Evolutionary conservation across 805 yeast genomes (phyloP), one percentile per base, ranked within the genome.

Genomic region (Candida stauntonica): DNA sequence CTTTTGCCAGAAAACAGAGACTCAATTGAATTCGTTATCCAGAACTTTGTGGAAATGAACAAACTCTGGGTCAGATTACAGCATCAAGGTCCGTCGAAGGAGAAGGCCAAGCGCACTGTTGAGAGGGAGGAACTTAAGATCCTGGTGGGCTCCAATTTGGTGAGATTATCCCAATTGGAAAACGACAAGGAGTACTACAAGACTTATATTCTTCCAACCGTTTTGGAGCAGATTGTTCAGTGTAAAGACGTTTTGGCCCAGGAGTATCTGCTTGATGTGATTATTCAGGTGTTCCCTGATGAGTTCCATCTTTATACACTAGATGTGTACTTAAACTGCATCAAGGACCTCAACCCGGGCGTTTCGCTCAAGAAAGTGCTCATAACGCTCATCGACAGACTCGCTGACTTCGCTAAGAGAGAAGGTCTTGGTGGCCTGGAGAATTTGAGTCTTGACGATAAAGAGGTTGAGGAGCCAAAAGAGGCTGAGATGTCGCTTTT

Each of bases 51-150:
- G 41, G 99, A 93, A 60, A 93, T 93, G 99, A 93, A 93, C 66
- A 93, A 93, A 61, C 69, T 93, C 33, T 93, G 99, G 99, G 98
- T 93, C 4, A 74, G 99, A 36, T 67, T 89, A 48, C 98, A 91
- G 63, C 96, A 89, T 58, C 96, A 88, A 61, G 98, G 98, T 2
- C 96, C 87, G 45, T 76, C 91, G 4, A 74, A 84, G 29, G 96
- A 91, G 52, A 73, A 86, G 28, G 77, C 70, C 27, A 76, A 82
- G 58, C 72, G 97, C 40, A 74, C 72, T 17, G 72, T 70, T 43
- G 98, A 93, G 62, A 72, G 99, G 17, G 79, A 81, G 52, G 97
- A 93, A 61, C 71, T 93, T 46, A 89, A 86, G 63, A 87, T 89
- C 40, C 71, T 93, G 29, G 94, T 93, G 19, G 99, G 99, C 1